Evolutionary conservation across 1,139 yeast species (phyloP), one percentile per base, ranked within the genome.

Genomic region (Lodderomyces theae): DNA sequence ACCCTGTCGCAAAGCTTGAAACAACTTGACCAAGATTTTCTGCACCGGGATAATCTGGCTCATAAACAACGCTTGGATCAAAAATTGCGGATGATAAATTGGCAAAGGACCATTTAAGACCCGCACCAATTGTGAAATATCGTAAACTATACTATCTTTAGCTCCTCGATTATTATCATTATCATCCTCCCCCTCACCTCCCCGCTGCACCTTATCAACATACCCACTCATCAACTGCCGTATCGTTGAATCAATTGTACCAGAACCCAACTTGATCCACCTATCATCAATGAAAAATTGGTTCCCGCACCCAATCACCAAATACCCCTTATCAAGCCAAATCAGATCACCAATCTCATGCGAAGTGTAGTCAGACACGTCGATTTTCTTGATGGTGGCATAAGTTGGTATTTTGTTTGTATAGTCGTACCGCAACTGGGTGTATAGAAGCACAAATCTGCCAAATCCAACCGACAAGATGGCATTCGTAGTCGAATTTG

Each of bases 71-170:
- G 84, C 69, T 57, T 90, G 97, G 38, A 89, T 83, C 33, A 92
- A 64, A 45, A 88, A 75, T 58, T 89, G 96, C 0, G 98, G 98
- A 55, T 92, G 97, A 53, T 86, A 92, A 1, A 89, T 65, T 0
- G 97, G 97, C 26, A 92, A 61, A 0, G 95, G 94, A 22, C 97
- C 96, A 62, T 89, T 89, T 41, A 92, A 64, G 1, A 88, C 82
- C 13, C 87, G 68, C 34, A 86, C 86, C 42, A 89, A 69, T 52
- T 86, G 77, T 23, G 64, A 59, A 17, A 70, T 61, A 43, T 65
- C 70, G 43, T 56, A 64, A 4, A 48, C 49, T 26, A 61, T 52
- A 30, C 61, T 62, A 39, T 54, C 58, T 11, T 43, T 42, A 18
- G 29, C 35, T 3, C 5, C 35, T 3, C 11, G 37, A 1, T 43